Base-by-base conservation (phyloP, 805 yeast species). In the Yamadazyma laniorum region DNA sequence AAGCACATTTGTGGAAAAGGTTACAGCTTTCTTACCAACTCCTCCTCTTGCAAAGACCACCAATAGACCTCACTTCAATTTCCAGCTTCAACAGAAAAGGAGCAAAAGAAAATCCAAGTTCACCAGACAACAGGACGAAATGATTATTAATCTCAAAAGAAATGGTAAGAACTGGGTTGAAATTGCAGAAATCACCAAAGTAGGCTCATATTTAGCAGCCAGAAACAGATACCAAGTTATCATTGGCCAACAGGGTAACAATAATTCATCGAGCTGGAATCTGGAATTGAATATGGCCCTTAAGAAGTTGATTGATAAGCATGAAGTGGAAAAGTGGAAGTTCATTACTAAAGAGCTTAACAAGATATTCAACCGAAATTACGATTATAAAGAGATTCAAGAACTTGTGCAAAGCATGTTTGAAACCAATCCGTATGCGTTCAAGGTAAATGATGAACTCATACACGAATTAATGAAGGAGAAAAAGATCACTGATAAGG, bases 211-310 rank as follows among this genome's bases (percentile, higher is more conserved):
- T 42, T 61, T 84, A 27, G 87, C 91, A 0, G 91, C 90, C 0
- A 62, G 91, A 40, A 84, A 84, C 53, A 62, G 91, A 42, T 85
- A 85, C 50, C 91, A 84, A 58, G 91, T 84, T 3, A 69, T 84
- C 33, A 82, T 85, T 47, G 93, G 93, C 4, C 91, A 84, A 54
- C 91, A 84, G 51, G 91, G 91, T 3, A 65, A 65, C 44, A 83
- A 85, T 23, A 85, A 84, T 9, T 71, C 79, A 1, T 73, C 78
- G 17, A 73, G 76, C 21, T 82, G 88, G 82, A 77, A 74, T 7
- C 49, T 64, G 1, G 77, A 74, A 12, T 88, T 82, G 56, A 70
- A 76, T 6, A 42, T 58, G 19, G 65, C 67, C 15, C 59, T 84
- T 27, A 79, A 74, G 48, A 54, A 54, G 13, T 47, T 79, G n/a